A percentile compares a stretch with the other conserved stretches of the same genome.
Evolutionary conservation across 306 rosid genomes (phyloP).

Genomic region (Echinosophora koreensis): DNA sequence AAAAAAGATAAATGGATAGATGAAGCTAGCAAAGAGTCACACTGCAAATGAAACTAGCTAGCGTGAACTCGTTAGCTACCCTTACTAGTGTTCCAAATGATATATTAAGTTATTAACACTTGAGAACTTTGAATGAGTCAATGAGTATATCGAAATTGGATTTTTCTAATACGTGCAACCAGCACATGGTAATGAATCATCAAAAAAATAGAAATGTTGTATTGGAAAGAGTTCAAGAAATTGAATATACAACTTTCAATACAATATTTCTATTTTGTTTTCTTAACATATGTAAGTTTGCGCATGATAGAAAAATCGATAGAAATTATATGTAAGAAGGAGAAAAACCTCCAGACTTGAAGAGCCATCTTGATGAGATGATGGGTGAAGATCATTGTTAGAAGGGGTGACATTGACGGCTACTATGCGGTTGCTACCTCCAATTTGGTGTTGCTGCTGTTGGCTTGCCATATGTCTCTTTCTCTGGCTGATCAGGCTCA

Average conservation of each 20-base stretch:
- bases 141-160: too few species aligned
- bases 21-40: background rate
- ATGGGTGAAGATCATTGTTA: background rate
- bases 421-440: conserved; percentile 54
- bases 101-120: too few species aligned
- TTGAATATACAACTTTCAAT: too few species aligned
- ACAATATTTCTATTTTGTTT: too few species aligned
- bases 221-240: too few species aligned
- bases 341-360: conserved; percentile 50
- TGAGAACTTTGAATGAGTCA: too few species aligned
- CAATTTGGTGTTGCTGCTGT: conserved; percentile 19
- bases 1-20: background rate
- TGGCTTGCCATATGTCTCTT: conserved; percentile 40
- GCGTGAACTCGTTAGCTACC: background rate
- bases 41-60: background rate
- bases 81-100: background rate
- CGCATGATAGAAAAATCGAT: too few species aligned
- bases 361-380: conserved; percentile 8
- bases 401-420: conserved; percentile 48
- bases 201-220: too few species aligned
- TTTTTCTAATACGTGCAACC: too few species aligned
- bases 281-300: too few species aligned
- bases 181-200: too few species aligned
- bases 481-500: background rate
- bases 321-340: background rate